phyloP scores from a whole-genome alignment of 768 basidiomycete genomes.

The Candolleomyces eurysporus region DNA sequence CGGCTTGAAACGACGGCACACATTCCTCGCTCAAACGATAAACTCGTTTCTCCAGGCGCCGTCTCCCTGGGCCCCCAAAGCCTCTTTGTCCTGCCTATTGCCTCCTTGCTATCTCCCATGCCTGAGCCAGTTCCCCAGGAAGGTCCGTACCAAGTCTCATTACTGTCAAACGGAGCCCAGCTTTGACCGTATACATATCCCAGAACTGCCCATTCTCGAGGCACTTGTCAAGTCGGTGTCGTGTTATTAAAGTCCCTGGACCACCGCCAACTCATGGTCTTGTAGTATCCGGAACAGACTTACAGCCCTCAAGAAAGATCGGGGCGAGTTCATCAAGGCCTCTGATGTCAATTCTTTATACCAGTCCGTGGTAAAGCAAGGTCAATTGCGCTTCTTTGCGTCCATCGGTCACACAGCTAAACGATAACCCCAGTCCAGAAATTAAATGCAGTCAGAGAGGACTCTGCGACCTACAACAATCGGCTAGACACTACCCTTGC shows the following conservation, averaged over 20 bases:
- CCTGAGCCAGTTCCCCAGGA: conserved; percentile 74
- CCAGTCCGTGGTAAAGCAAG: conserved; percentile 91
- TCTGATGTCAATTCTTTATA: conserved; percentile 93
- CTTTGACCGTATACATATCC: conserved; percentile 14
- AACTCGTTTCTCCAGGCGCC: too few species aligned
- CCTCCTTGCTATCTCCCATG: conserved; percentile 36
- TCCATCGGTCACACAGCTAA: background rate
- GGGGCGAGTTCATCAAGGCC: conserved; percentile 88
- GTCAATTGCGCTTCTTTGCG: conserved; percentile 33
- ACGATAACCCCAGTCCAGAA: conserved; percentile 62
- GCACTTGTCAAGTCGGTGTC: conserved; percentile 77
- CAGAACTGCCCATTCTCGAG: conserved; percentile 93
- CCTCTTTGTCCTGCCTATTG: background rate
- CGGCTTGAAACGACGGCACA: background rate
- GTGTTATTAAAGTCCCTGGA: conserved; percentile 2
- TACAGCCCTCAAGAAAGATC: conserved; percentile 91
- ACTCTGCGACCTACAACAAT: conserved; percentile 74
- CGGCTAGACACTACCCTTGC: conserved; percentile 92
- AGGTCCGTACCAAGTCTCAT: conserved; percentile 43
- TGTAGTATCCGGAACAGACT: conserved; percentile 90
- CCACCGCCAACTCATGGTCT: conserved; percentile 13
- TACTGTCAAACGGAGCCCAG: background rate
- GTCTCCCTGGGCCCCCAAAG: too few species aligned
- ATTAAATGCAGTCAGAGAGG: conserved; percentile 87
- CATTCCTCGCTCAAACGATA: background rate